Evolutionary conservation across 352 stramenopile species (phyloP).

Genomic region (Saprolegnia diclina): DNA sequence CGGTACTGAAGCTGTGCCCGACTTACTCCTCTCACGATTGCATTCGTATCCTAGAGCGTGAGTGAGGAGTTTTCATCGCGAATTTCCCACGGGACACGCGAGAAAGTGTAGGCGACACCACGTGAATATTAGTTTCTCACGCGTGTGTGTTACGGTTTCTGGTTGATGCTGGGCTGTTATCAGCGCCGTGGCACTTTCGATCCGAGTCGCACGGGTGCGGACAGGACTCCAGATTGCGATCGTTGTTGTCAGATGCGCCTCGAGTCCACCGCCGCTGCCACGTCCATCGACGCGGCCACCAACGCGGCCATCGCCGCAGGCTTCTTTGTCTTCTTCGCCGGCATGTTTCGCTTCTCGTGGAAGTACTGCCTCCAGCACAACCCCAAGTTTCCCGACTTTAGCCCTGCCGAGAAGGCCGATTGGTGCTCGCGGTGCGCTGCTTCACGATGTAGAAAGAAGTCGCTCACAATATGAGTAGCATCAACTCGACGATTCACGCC

Average conservation of each 20-base stretch:
- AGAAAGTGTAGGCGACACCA: neutral
- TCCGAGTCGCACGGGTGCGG: neutral
- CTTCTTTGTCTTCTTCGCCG: constrained; percentile 66
- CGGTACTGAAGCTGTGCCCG: no score
- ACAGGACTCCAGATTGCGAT: neutral
- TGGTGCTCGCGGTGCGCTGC: constrained; percentile 66
- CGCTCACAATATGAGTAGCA: constrained; percentile 32
- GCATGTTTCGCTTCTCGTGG: constrained; percentile 58
- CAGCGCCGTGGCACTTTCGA: neutral
- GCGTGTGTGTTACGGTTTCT: neutral
- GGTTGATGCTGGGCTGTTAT: neutral
- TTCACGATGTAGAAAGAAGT: neutral
- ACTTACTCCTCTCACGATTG: no score
- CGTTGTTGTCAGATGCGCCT: neutral
- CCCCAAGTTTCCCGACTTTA: constrained; percentile 57
- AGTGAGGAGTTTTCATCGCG: neutral
- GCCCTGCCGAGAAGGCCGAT: constrained; percentile 61
- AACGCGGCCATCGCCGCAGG: constrained; percentile 53
- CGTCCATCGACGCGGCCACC: neutral
- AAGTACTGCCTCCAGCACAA: constrained; percentile 46
- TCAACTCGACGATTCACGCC: constrained; percentile 77
- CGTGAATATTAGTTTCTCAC: neutral
- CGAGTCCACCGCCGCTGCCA: neutral
- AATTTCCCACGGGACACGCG: neutral
- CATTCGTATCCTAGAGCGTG: no score